phyloP scores from a whole-genome alignment of 495 filamentous ascomycete species.

The Amphirosellinia nigrospora region DNA sequence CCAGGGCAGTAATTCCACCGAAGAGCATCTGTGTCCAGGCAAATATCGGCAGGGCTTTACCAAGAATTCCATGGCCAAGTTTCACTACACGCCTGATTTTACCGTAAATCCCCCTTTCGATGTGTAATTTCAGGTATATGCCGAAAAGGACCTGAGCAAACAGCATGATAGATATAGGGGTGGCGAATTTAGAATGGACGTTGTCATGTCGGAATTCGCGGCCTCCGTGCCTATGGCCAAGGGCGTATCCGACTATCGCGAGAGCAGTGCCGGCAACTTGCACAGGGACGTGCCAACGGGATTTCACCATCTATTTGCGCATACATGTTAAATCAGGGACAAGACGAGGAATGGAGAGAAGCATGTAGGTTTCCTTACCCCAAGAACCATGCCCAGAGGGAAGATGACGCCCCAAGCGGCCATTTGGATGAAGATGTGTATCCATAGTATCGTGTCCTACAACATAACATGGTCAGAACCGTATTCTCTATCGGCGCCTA shows the following conservation, averaged over 20 bases:
- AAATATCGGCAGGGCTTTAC: constrained; percentile 84
- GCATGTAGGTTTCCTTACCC: constrained; percentile 59
- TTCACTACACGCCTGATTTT: constrained; percentile 76
- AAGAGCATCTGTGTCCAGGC: constrained; percentile 97
- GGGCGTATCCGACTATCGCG: constrained; percentile 83
- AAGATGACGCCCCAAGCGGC: constrained; percentile 89
- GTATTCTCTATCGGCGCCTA: constrained; percentile 14
- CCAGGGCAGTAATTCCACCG: constrained; percentile 89
- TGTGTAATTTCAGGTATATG: constrained; percentile 86
- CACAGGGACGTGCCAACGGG: constrained; percentile 91
- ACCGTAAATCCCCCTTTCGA: constrained; percentile 81
- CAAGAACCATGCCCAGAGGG: constrained; percentile 93
- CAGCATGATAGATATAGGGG: constrained; percentile 78
- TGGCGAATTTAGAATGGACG: constrained; percentile 82
- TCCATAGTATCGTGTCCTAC: constrained; percentile 87
- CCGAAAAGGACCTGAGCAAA: constrained; percentile 79
- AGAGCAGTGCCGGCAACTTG: constrained; percentile 77
- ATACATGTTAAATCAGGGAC: constrained; percentile 6
- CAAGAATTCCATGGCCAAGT: constrained; percentile 76
- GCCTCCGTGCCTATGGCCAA: constrained; percentile 89
- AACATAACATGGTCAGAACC: constrained; percentile 31
- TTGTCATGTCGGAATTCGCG: constrained; percentile 81
- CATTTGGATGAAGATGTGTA: constrained; percentile 90
- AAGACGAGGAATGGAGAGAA: not conserved
- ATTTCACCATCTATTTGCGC: constrained; percentile 74